Evolutionary conservation across 305 asterid genomes (phyloP).

Genomic region (Fraxinus albicans): DNA sequence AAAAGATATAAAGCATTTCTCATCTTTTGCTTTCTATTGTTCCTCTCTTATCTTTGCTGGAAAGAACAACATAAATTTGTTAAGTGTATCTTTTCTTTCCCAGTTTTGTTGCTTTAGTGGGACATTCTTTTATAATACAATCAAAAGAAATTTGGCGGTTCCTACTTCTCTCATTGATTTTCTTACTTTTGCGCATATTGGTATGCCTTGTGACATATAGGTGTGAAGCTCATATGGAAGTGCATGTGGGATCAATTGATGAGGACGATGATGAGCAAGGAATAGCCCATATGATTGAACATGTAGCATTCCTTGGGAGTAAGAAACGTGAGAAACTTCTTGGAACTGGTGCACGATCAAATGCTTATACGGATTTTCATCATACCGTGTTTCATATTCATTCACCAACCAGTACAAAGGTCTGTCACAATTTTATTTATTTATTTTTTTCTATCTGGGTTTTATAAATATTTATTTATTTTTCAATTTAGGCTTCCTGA

Average conservation of each 20-base stretch:
- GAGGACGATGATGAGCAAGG: constrained; percentile 99
- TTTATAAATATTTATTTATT: not conserved
- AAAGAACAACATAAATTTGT: not conserved
- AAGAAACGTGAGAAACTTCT: constrained; percentile 99
- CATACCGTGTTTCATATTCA: constrained; percentile 99
- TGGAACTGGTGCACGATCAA: constrained; percentile 98
- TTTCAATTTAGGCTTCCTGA: not conserved
- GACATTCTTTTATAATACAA: not conserved
- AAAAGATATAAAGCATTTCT: constrained; percentile 5
- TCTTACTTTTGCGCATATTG: constrained; percentile 6
- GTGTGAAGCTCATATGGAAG: constrained; percentile 99
- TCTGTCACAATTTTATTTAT: constrained; percentile 18
- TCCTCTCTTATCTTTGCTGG: not conserved
- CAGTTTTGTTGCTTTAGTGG: constrained; percentile 10
- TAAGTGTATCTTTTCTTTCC: constrained; percentile 4
- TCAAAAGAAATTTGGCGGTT: not conserved
- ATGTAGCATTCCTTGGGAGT: constrained; percentile 99
- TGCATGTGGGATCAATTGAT: constrained; percentile 96
- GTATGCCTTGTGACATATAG: constrained; percentile 41
- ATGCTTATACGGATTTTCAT: constrained; percentile 99
- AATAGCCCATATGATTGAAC: constrained; percentile 99
- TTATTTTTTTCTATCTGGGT: not conserved
- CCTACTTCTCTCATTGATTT: not conserved
- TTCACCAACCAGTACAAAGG: constrained; percentile 93
- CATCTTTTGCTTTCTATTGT: constrained; percentile 15